These are phyloP conservation scores for Colletotrichum phormii DNA, from an alignment of 2,329 filamentous ascomycete species.

Conservation along the genomic window DNA sequence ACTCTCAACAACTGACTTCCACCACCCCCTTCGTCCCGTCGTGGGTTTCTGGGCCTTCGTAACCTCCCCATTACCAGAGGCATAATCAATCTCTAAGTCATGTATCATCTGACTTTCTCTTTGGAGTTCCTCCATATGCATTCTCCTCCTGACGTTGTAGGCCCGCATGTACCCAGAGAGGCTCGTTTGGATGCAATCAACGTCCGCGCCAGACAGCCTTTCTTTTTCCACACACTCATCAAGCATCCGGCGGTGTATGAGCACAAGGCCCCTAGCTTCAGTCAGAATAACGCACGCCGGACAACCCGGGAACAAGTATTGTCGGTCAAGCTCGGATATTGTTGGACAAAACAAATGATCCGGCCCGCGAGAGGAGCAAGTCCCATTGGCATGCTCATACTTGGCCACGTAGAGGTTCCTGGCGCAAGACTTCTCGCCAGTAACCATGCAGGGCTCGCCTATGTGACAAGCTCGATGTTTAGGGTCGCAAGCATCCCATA, in stretches of 20 bases:
- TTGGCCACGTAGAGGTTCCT: conserved; percentile 6
- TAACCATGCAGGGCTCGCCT: neutral
- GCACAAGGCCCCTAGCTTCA: conserved; percentile 2
- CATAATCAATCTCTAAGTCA: neutral
- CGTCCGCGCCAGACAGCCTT: neutral
- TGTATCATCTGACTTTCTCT: neutral
- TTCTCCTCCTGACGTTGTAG: neutral
- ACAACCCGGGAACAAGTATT: neutral
- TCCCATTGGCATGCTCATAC: neutral
- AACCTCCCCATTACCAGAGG: neutral
- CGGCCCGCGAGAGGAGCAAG: neutral
- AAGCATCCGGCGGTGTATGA: conserved; percentile 13
- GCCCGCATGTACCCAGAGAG: conserved; percentile 10
- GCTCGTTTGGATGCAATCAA: neutral
- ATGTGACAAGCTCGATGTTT: conserved; percentile 10
- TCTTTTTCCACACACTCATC: conserved; percentile 2
- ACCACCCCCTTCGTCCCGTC: neutral
- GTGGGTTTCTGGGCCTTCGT: no score
- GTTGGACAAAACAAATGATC: neutral
- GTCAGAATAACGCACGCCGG: neutral
- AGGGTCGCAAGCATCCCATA: conserved; percentile 18
- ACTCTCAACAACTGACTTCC: neutral
- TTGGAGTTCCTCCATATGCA: neutral
- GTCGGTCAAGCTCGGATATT: neutral
- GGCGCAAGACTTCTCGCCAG: neutral